phyloP scores from a whole-genome alignment of 495 filamentous ascomycete species.

The Penicillium manginii region DNA sequence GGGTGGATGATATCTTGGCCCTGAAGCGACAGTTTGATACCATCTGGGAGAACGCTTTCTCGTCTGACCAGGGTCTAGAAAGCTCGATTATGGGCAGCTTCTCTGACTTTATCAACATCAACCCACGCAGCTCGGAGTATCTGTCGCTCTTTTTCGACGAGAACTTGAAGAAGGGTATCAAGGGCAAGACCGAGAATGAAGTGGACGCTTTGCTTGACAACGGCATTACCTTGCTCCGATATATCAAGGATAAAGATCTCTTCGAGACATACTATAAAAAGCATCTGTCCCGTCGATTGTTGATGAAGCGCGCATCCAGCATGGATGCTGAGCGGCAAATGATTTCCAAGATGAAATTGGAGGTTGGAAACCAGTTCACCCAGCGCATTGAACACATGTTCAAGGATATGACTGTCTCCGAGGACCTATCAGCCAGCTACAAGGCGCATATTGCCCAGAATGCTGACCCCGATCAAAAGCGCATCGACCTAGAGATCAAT shows the following conservation, averaged over 20 bases:
- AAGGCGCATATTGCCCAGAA: slow-evolving; percentile 65
- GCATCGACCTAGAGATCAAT: slow-evolving; percentile 77
- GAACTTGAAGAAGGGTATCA: slow-evolving; percentile 91
- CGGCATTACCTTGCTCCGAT: slow-evolving; percentile 82
- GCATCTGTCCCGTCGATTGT: slow-evolving; percentile 81
- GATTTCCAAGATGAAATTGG: slow-evolving; percentile 94
- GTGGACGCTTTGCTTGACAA: slow-evolving; percentile 89
- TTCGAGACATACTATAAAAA: slow-evolving; percentile 99
- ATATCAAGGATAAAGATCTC: slow-evolving; percentile 88
- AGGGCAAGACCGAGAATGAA: slow-evolving; percentile 87
- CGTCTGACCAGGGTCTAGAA: slow-evolving; percentile 75
- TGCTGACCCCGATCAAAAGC: slow-evolving; percentile 67
- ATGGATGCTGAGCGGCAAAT: slow-evolving; percentile 93
- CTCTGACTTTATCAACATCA: slow-evolving; percentile 86
- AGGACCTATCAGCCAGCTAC: slow-evolving; percentile 79
- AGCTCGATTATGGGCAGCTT: slow-evolving; percentile 84
- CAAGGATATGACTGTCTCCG: slow-evolving; percentile 90
- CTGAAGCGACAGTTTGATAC: slow-evolving; percentile 90
- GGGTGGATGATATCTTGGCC: slow-evolving; percentile 87
- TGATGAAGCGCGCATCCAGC: slow-evolving; percentile 85
- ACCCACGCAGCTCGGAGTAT: slow-evolving; percentile 81
- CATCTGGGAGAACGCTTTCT: slow-evolving; percentile 71
- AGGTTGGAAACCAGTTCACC: slow-evolving; percentile 93
- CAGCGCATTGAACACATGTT: slow-evolving; percentile 96
- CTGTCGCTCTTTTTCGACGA: slow-evolving; percentile 98